A percentile compares a stretch with the other conserved stretches of the same genome.
phyloP scores from a whole-genome alignment of 2,329 filamentous ascomycete genomes.

The Ophidiomyces ophidiicola region DNA sequence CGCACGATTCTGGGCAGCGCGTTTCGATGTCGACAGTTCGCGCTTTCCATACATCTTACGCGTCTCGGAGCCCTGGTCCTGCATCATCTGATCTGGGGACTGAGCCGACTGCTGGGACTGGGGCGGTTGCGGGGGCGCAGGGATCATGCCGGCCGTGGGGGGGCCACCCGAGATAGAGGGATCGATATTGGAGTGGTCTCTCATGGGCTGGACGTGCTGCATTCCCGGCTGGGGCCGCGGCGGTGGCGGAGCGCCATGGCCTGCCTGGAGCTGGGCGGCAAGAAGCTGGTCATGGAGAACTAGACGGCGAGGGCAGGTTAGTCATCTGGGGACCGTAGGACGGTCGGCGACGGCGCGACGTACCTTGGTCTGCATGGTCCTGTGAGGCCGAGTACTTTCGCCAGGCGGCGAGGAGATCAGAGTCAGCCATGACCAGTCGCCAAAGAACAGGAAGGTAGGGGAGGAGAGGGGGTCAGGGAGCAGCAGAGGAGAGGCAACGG shows the following conservation, averaged over 20 bases:
- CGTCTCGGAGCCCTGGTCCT: constrained; percentile 40
- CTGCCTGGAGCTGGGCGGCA: constrained; percentile 33
- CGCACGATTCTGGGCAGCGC: constrained; percentile 89
- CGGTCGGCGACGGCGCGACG: constrained; percentile 16
- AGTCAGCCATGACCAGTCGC: constrained; percentile 5
- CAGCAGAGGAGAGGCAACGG: background rate
- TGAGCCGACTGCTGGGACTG: constrained; percentile 18
- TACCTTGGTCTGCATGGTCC: constrained; percentile 38
- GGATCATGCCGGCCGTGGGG: constrained; percentile 15
- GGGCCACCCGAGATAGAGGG: constrained; percentile 42
- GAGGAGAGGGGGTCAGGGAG: background rate
- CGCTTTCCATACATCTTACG: constrained; percentile 64
- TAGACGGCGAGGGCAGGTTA: constrained; percentile 21
- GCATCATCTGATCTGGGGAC: constrained; percentile 1
- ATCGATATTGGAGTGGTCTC: constrained; percentile 45
- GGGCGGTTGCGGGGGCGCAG: constrained; percentile 13
- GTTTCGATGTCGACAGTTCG: constrained; percentile 88
- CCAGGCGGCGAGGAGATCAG: constrained; percentile 5
- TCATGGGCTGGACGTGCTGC: constrained; percentile 21
- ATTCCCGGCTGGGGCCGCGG: constrained; percentile 31
- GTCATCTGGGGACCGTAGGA: background rate
- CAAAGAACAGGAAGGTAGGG: background rate
- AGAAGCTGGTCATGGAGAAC: constrained; percentile 53
- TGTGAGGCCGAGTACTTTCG: constrained; percentile 17
- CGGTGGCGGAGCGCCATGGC: constrained; percentile 32